These are phyloP conservation scores for Phytophthora constricta DNA, from an alignment of 352 stramenopile species.

Conservation along the genomic window DNA sequence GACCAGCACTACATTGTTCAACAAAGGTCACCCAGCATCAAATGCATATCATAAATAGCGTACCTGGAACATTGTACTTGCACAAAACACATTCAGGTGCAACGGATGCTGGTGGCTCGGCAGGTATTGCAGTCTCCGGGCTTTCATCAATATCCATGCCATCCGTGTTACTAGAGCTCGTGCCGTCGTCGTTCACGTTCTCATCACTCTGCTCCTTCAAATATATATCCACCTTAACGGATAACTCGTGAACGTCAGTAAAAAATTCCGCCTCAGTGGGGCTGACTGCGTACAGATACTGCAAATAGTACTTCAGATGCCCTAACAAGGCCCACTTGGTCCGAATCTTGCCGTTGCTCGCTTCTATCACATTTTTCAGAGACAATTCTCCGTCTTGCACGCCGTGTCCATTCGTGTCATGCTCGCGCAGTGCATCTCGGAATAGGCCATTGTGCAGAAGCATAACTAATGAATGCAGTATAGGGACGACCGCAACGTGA, in stretches of 20 bases:
- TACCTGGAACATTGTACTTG: conserved; percentile 82
- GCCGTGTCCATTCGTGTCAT: conserved; percentile 19
- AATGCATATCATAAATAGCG: neutral
- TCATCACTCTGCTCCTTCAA: conserved; percentile 32
- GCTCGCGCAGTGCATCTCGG: conserved; percentile 40
- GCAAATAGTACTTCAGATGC: conserved; percentile 76
- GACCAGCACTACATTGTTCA: neutral
- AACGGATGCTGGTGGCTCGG: conserved; percentile 17
- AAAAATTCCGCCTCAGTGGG: conserved; percentile 75
- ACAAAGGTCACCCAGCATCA: neutral
- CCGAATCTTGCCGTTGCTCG: conserved; percentile 53
- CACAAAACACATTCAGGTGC: conserved; percentile 66
- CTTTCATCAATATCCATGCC: conserved; percentile 31
- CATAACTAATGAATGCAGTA: conserved; percentile 64
- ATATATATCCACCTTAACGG: conserved; percentile 50
- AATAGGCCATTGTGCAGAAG: conserved; percentile 70
- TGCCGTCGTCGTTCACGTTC: conserved; percentile 13
- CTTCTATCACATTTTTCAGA: conserved; percentile 44
- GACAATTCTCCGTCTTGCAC: conserved; percentile 29
- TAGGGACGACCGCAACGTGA: conserved; percentile 60
- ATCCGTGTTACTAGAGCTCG: conserved; percentile 25
- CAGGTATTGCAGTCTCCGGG: conserved; percentile 11
- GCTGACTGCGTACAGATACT: conserved; percentile 75
- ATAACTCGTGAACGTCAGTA: conserved; percentile 55
- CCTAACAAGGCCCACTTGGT: conserved; percentile 61